Evolutionary conservation across 768 basidiomycete genomes (phyloP), one percentile per base, ranked within the genome.

Genomic region (Amanita molliuscula): DNA sequence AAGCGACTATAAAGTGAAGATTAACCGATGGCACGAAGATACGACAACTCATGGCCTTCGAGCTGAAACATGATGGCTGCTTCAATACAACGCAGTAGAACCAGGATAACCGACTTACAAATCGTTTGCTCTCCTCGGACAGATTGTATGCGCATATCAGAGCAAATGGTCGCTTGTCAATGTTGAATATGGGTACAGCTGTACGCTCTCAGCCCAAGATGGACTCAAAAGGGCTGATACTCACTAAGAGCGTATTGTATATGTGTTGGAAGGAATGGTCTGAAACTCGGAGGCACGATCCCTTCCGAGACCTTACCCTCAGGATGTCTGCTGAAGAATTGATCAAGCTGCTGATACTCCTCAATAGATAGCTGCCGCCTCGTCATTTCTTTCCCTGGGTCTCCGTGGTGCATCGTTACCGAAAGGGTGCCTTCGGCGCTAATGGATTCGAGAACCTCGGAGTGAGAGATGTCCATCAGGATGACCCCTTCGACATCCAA

Each of bases 181-280:
- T 81, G 56, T 94, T 93, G 64, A 88, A 94, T 44, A 95, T 85
- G 5, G 93, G 93, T 5, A 95, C 93, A 50, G 82, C 89, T 90
- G 33, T 26, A 48, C 53, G 46, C 36, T 44, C 18, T 33, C 10
- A 16, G 37, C 7, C 33, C 33, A 47, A 4, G 3, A 28, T 40
- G 20, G 7, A 23, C 26, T 4, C 21, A 23, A 54, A 44, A 43
- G 16, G 16, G 18, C 10, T 42, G 7, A 7, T 23, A 71, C 86
- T 65, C 60, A 92, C 91, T 81, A 53, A 97, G 72, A 8, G 89
- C 89, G 67, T 91, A 94, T 57, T 94, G 84, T 54, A 93, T 83
- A 54, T 78, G 81, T 1, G 70, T 74, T 1, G 91, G 92, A 58
- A 97, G 69, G 62, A 94, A 85, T 2, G 86, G 78, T 52, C 86